Conservation (phyloP, 2,329 filamentous ascomycete species). For the Aspergillus fumigatus region DNA sequence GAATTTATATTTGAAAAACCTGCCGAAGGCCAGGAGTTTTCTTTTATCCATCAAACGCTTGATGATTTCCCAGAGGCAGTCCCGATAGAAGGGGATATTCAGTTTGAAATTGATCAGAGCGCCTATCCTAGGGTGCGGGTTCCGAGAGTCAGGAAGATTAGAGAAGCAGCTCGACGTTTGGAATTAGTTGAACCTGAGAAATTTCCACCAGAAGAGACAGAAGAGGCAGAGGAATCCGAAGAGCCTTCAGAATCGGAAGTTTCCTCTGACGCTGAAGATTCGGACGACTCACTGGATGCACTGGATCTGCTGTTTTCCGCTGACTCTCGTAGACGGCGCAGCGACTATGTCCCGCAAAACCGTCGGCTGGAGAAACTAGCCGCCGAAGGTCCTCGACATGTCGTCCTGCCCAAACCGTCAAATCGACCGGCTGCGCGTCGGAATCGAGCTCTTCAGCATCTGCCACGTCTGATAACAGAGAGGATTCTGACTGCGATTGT, state of each 20-base stretch:
- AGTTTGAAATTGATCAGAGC: slow-evolving; percentile 25
- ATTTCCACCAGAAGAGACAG: neutral
- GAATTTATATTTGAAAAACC: slow-evolving; percentile 22
- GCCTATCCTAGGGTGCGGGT: neutral
- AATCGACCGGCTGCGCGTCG: slow-evolving; percentile 20
- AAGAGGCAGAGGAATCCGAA: neutral
- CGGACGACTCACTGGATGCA: neutral
- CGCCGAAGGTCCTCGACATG: slow-evolving; percentile 1
- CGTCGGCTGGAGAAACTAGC: slow-evolving; percentile 24
- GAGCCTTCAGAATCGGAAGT: neutral
- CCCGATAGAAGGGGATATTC: slow-evolving; percentile 29
- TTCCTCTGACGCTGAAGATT: neutral
- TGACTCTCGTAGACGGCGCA: neutral
- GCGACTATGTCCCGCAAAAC: slow-evolving; percentile 7
- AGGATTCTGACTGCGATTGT: slow-evolving; percentile 41
- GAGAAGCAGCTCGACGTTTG: neutral
- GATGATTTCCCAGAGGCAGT: slow-evolving; percentile 26
- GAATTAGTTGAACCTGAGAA: neutral
- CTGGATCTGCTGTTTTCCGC: neutral
- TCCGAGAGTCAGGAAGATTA: slow-evolving; percentile 5
- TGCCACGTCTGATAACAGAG: slow-evolving; percentile 27
- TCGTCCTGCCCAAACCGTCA: neutral
- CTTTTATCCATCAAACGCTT: slow-evolving; percentile 38
- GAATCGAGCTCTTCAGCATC: slow-evolving; percentile 15
- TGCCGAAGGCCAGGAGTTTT: slow-evolving; percentile 11